Base-by-base conservation (phyloP, 2,329 filamentous ascomycete genomes). In the Botrytis paeoniae region DNA sequence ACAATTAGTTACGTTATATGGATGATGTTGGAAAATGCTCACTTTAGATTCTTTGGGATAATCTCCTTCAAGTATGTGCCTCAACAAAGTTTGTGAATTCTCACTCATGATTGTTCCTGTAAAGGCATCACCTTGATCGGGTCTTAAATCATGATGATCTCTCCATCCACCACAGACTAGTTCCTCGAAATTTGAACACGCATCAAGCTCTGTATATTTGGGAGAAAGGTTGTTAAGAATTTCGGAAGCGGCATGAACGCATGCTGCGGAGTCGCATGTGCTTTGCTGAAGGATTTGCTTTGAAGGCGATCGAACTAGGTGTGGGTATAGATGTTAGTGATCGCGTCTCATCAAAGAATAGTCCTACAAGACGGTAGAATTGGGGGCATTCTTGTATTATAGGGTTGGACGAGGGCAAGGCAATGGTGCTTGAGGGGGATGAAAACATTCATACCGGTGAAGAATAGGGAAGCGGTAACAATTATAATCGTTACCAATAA, bases 181-280 rank as follows among this genome's bases (percentile, higher is more conserved):
- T 79, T 89, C 84, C 74, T 92, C 89, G 74, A 93, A 93, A 78
- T 92, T 82, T n/a, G 84, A 86, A 77, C 91, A 93, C 1, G 91
- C 88, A 78, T 93, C 89, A 57, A 93, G 83, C 3, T 88, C 81
- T 74, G 87, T 84, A 80, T 92, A 90, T 69, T 89, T 83, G 12
- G 89, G 87, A 25, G 89, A 87, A 22, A 92, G 82, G 74, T 89
- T 91, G 75, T 89, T 87, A 14, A 91, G 84, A 57, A 92, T 86
- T 75, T 88, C 86, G 20, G 88, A 89, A 7, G 89, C 86, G 20
- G 89, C 89, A 77, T 91, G 87, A 20, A 91, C 84, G 79, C 89
- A 92, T 74, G 87, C 86, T 60, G 89, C 86, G 16, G 89, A 87
- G 65, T 86, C 79, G 79, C 89, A 91, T 37, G 87, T 73, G 43